Conservation (phyloP, 2,329 filamentous ascomycete species). For the Coniochaeta hoffmannii region DNA sequence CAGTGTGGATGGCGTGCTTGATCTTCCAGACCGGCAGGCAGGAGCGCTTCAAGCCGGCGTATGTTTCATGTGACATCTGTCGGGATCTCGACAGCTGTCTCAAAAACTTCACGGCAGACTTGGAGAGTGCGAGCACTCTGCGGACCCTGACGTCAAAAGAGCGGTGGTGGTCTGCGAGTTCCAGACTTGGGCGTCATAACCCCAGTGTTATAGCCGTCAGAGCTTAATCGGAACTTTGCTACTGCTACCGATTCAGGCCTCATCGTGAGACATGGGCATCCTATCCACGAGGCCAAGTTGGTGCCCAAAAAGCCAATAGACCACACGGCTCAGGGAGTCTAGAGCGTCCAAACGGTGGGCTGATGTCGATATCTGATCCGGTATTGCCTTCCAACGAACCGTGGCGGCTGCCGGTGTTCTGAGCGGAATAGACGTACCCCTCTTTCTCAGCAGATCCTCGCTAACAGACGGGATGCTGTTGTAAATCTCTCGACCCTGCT, state of each 20-base stretch:
- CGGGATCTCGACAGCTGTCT: background rate
- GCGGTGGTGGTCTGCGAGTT: background rate
- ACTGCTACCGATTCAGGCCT: background rate
- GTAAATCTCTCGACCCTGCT: background rate
- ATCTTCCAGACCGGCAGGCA: background rate
- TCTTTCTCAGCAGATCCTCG: no score
- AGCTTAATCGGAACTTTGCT: background rate
- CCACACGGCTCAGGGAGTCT: background rate
- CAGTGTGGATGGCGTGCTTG: background rate
- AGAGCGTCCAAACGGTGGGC: background rate
- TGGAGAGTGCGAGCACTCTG: background rate
- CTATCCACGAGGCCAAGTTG: background rate
- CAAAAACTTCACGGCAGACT: background rate
- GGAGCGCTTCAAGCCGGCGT: background rate
- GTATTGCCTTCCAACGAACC: background rate
- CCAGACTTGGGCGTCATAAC: background rate
- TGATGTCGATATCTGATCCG: background rate
- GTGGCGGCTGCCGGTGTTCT: background rate
- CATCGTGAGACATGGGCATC: background rate
- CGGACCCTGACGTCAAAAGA: constrained; percentile 3
- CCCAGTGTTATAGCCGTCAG: background rate
- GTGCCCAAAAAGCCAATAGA: background rate
- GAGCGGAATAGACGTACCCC: background rate
- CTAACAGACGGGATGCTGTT: background rate
- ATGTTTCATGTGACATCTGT: background rate